A percentile compares a stretch with the other conserved stretches of the same genome.
phyloP scores from a whole-genome alignment of 225 moss, liverwort and hornwort species.

The Physcomitrium patens region DNA sequence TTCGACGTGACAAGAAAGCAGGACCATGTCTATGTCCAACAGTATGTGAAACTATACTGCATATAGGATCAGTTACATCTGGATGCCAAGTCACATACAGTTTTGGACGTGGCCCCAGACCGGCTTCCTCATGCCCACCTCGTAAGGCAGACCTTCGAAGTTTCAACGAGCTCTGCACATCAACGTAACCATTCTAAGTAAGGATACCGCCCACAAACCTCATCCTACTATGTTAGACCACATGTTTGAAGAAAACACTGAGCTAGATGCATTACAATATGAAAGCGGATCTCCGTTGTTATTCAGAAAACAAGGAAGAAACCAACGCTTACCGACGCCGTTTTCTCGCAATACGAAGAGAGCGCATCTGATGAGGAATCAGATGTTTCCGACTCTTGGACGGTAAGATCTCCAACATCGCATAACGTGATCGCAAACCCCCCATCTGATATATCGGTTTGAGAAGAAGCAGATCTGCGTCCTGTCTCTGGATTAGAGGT shows the following conservation, averaged over 20 bases:
- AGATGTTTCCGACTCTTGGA: slow-evolving; percentile 35
- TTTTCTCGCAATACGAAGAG: slow-evolving; percentile 23
- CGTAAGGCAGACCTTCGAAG: slow-evolving; percentile 50
- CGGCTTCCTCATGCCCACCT: slow-evolving; percentile 56
- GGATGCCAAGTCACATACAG: slow-evolving; percentile 61
- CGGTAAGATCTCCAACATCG: slow-evolving; percentile 15
- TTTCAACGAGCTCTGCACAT: slow-evolving; percentile 36
- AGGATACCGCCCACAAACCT: neutral
- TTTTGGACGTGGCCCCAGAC: slow-evolving; percentile 51
- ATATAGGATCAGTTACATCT: slow-evolving; percentile 59
- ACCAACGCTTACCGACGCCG: slow-evolving; percentile 43
- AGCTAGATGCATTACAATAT: neutral
- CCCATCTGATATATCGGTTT: slow-evolving; percentile 22
- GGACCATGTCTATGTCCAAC: slow-evolving; percentile 51
- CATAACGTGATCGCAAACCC: neutral
- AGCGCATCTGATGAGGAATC: slow-evolving; percentile 24
- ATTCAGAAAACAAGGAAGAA: neutral
- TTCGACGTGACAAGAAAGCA: slow-evolving; percentile 52
- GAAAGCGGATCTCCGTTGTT: neutral
- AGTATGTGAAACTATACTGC: slow-evolving; percentile 59
- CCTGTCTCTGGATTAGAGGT: slow-evolving; percentile 19
- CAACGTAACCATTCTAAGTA: neutral
- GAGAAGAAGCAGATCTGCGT: slow-evolving; percentile 26
- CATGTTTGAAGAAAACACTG: too few relatives aligned
- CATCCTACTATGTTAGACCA: neutral